Evolutionary conservation across 768 basidiomycete species (phyloP).

Genomic region (Lactarius hatsudake): DNA sequence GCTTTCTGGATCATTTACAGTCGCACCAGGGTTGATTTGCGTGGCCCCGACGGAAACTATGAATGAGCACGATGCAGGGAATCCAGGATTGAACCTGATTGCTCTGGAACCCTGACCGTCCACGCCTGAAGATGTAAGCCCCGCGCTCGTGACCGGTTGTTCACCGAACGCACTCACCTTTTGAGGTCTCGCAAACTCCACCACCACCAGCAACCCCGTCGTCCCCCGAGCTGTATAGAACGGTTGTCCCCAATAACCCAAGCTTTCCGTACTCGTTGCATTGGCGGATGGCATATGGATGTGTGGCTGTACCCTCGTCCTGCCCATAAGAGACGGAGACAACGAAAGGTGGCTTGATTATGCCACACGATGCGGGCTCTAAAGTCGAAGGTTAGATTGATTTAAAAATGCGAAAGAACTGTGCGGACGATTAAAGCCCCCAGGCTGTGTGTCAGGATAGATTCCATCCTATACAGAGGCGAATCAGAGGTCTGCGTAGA

Average conservation of each 20-base stretch:
- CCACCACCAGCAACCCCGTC: slow-evolving; percentile 41
- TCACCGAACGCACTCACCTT: slow-evolving; percentile 26
- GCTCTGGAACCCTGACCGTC: slow-evolving; percentile 27
- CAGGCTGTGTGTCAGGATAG: slow-evolving; percentile 42
- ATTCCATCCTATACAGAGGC: slow-evolving; percentile 20
- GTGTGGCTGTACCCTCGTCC: slow-evolving; percentile 38
- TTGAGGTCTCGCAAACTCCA: slow-evolving; percentile 35
- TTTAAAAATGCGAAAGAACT: background rate
- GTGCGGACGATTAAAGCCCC: slow-evolving; percentile 35
- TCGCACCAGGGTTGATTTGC: slow-evolving; percentile 36
- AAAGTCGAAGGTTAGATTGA: background rate
- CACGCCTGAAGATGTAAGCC: slow-evolving; percentile 29
- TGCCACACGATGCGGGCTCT: slow-evolving; percentile 40
- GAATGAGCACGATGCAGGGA: slow-evolving; percentile 46
- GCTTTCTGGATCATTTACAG: slow-evolving; percentile 38
- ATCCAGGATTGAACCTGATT: slow-evolving; percentile 41
- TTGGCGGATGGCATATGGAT: slow-evolving; percentile 40
- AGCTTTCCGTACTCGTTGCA: slow-evolving; percentile 48
- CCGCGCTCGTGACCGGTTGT: background rate
- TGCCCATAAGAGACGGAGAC: slow-evolving; percentile 43
- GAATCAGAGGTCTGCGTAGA: background rate
- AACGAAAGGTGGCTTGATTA: slow-evolving; percentile 36
- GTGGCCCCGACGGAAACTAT: slow-evolving; percentile 40
- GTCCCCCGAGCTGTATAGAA: slow-evolving; percentile 47
- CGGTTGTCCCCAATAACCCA: slow-evolving; percentile 41